Base-by-base conservation (phyloP, 371 early-diverging fungal genomes). In the Mortierella sp. region DNA sequence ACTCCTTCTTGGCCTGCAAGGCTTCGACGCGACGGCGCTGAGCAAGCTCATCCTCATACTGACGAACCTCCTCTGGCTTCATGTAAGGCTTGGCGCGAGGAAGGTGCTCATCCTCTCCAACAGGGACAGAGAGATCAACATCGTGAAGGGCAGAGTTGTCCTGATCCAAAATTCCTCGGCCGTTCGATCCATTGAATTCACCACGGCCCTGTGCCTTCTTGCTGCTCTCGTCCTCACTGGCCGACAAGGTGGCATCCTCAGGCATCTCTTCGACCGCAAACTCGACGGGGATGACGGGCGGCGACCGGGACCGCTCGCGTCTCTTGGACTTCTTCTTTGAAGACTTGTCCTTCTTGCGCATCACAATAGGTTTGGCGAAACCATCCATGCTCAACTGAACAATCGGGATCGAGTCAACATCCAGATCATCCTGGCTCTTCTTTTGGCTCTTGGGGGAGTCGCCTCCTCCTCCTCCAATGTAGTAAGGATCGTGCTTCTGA, bases 321-420 rank as follows among this genome's bases (percentile, higher is more conserved):
- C 88, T 86, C 87, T 90, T 90, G 49, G 86, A 82, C 72, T 87
- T 84, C 56, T 79, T 84, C 75, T 83, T 80, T 74, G 83, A 72
- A 16, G 80, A 79, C 71, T 83, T 84, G 38, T 75, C 74, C 54
- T 76, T 77, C 43, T 87, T 80, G 46, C 70, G 75, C 44, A 83
- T 56, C 24, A 77, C 84, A 76, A 89, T 71, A 46, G 87, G 76
- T 44, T 83, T 81, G 60, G 88, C 83, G 68, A 93, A 88, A 21
- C 92, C 94, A 72, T 94, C 93, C 72, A 96, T 80, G 27, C 91
- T 91, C 29, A 97, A 88, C 48, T 93, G 91, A 7, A 97, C 95
- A 70, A 96, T 93, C 4, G 97, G 97, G 58, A 97, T 97, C 4
- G 93, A 91, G 73, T 97, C 96, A 4, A 97, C 93, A 76, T 96